Evolutionary conservation across 225 moss, liverwort and hornwort species (phyloP), one percentile per base, ranked within the genome.

Genomic region (Pleurozium schreberi): DNA sequence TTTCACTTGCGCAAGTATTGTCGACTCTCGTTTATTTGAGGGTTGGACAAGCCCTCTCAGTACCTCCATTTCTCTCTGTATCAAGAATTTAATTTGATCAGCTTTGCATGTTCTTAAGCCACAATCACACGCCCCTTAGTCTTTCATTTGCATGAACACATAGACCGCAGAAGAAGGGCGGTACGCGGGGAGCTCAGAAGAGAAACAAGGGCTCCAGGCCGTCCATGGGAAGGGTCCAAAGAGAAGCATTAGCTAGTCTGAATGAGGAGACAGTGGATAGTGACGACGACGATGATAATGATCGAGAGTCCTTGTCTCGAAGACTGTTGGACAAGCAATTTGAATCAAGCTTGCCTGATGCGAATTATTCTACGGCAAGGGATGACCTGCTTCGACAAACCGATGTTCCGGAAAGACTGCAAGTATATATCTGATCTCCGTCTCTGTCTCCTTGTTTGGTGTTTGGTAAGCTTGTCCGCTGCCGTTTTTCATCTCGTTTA

Each of bases 371-470:
- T 90, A 96, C 94, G 43, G 90, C 93, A 89, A 97, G 94, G 83
- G 96, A 96, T 91, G 97, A 96, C 60, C 86, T 85, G 64, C 92
- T 99, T 88, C 95, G 97, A 81, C 93, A 91, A 88, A 92, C 91
- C 69, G 98, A 99, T 89, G 91, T 99, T 86, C 90, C 98, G 87
- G 98, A 99, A 92, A 94, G 97, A 90, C 92, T 97, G 77, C 98
- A 98, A 92, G 98, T 97, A 95, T 86, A 89, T 85, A 83, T 81
- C 92, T 86, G 34, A 38, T 86, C 79, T 89, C 31, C 64, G 25
- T 75, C 84, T 86, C 67, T 55, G 57, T 81, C 81, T 81, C 30
- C 68, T 57, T 89, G 43, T 87, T 62, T 81, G 73, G 75, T 88
- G 74, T 43, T 90, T 80, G 82, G 77, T 90, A 86, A 82, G 86